Base-by-base conservation (phyloP, 225 moss, liverwort and hornwort species). In the Physcomitrellopsis africana region DNA sequence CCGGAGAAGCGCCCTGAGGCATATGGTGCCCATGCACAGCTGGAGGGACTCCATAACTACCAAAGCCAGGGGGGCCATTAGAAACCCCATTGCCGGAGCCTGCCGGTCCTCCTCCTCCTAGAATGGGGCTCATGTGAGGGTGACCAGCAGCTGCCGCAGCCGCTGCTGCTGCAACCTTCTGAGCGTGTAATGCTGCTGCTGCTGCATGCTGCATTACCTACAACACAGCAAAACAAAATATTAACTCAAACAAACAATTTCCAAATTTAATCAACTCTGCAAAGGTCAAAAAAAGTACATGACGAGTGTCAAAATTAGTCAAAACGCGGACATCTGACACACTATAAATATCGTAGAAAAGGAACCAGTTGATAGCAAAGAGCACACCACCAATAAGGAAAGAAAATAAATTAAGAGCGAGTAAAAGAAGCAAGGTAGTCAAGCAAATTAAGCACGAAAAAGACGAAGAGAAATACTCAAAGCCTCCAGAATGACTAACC, bases 21-120 rank as follows among this genome's bases (percentile, higher is more conserved):
- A 96, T 83, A 79, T 90, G 93, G 73, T 96, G 96, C 72, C 92
- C 87, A 75, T 93, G 93, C 76, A 89, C 85, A 43, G 92, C 80
- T 20, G 96, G 87, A 75, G 96, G 87, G 49, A 88, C 82, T 55
- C 90, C 90, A 84, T 96, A 96, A 37, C 96, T 87, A 75, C 87
- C 89, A 85, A 93, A 96, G 55, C 96, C 96, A 78, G 96, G 96
- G 42, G 96, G 96, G 56, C 89, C 92, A 53, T 86, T 88, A 45
- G 80, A 80, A 48, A 92, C 87, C 74, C 92, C 95, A 52, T 78
- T 86, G 64, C 85, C 93, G 65, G 86, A 72, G 62, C 87, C 90
- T 72, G 84, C 77, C 74, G 90, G 84, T 17, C 85, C 82, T 74
- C 91, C 95, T 78, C 87, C 90, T 47, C 90, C 80, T 10, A 90